A percentile compares a stretch with the other conserved stretches of the same genome.
phyloP scores from a whole-genome alignment of 148 eudicot genomes.

The Limonium bicolor region DNA sequence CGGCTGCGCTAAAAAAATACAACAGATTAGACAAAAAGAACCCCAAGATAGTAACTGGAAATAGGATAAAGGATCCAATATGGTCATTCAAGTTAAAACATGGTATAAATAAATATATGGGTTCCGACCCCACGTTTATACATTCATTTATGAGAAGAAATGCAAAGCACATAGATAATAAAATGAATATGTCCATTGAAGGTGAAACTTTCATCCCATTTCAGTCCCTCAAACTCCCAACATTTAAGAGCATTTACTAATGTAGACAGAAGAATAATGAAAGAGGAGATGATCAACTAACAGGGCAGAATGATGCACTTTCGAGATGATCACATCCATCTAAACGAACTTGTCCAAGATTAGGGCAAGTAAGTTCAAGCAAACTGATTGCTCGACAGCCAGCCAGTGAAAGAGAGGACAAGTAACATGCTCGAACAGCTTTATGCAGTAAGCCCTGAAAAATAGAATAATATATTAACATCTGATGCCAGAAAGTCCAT shows the following conservation, averaged over 20 bases:
- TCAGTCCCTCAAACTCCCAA: neutral
- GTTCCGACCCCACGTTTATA: no score
- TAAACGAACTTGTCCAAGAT: slow-evolving; percentile 64
- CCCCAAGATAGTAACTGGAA: no score
- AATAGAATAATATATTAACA: neutral
- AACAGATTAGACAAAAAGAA: neutral
- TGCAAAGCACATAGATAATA: no score
- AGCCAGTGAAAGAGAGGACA: slow-evolving; percentile 66
- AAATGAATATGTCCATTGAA: no score
- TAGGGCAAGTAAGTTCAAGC: slow-evolving; percentile 57
- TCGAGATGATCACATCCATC: slow-evolving; percentile 99
- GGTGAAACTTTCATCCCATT: no score
- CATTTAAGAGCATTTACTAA: neutral
- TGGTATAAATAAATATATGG: no score
- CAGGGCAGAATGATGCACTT: slow-evolving; percentile 77
- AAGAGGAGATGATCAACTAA: slow-evolving; percentile 22
- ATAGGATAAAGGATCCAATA: no score
- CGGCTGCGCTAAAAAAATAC: neutral
- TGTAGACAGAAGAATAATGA: neutral
- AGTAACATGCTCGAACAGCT: no score
- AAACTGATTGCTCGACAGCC: slow-evolving; percentile 67
- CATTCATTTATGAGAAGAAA: no score
- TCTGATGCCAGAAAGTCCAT: no score
- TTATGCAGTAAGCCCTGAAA: no score
- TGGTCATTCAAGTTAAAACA: no score